Evolutionary conservation across 2,329 filamentous ascomycete species (phyloP).

Genomic region (Fusarium pseudograminearum): DNA sequence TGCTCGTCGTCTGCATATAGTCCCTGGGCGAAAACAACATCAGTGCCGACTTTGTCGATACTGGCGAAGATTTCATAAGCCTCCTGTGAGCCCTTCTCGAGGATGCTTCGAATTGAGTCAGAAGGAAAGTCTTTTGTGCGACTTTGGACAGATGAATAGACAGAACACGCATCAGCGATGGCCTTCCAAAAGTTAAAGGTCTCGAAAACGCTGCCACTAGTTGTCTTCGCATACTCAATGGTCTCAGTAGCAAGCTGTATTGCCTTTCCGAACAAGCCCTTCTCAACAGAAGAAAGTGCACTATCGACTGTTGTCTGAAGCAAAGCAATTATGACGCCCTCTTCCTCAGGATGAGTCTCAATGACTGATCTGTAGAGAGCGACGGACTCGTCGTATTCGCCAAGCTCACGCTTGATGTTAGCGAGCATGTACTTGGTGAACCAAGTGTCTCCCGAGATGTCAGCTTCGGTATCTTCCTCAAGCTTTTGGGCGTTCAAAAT

Average conservation of each 20-base stretch:
- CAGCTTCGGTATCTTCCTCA: constrained; percentile 68
- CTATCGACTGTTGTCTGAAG: constrained; percentile 90
- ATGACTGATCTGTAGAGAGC: constrained; percentile 81
- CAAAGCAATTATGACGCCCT: constrained; percentile 87
- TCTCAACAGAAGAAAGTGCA: constrained; percentile 80
- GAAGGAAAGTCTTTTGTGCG: constrained; percentile 73
- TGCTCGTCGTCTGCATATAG: constrained; percentile 61
- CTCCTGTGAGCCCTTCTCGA: constrained; percentile 65
- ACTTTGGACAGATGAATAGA: constrained; percentile 84
- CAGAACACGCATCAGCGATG: constrained; percentile 85
- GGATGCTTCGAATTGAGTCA: constrained; percentile 66
- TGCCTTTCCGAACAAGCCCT: constrained; percentile 88
- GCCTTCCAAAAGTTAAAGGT: constrained; percentile 97
- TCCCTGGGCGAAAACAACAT: constrained; percentile 59
- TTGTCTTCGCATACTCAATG: constrained; percentile 73
- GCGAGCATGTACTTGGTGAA: constrained; percentile 97
- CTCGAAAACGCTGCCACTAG: constrained; percentile 70
- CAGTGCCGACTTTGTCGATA: constrained; percentile 71
- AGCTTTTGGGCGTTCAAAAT: constrained; percentile 86
- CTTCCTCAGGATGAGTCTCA: constrained; percentile 74
- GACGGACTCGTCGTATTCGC: constrained; percentile 88
- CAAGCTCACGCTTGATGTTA: constrained; percentile 92
- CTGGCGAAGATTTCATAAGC: constrained; percentile 74
- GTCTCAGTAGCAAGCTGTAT: constrained; percentile 76
- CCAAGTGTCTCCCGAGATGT: constrained; percentile 78